Conservation (phyloP, 176 grass and related monocot species). For the Pontederia crassipes region DNA sequence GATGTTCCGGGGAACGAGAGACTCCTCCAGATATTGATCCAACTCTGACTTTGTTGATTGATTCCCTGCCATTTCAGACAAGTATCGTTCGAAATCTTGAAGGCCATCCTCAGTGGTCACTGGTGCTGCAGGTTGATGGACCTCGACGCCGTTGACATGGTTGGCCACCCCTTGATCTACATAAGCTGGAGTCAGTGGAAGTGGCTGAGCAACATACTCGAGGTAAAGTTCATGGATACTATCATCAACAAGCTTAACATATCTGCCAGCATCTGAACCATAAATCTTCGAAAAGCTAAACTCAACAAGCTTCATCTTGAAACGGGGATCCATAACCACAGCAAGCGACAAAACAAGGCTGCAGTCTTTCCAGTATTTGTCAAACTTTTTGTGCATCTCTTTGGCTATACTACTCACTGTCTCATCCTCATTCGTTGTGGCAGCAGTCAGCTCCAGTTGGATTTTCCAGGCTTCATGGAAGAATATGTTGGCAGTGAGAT, state of each 20-base stretch:
- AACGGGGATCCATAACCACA: constrained; percentile 12
- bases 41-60: constrained; percentile 11
- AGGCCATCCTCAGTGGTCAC: background rate
- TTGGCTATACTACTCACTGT: constrained; percentile 6
- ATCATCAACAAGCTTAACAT: constrained; percentile 1
- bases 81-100: constrained; percentile 1
- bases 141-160: background rate
- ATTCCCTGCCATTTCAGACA: constrained; percentile 6
- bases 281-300: constrained; percentile 12
- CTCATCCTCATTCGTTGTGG: background rate
- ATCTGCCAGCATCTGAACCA: constrained; percentile 6
- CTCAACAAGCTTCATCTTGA: constrained; percentile 16
- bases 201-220: background rate
- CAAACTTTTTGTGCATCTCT: constrained; percentile 15
- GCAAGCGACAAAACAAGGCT: constrained; percentile 5
- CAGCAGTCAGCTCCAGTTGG: constrained; percentile 4
- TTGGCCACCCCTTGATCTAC: constrained; percentile 5
- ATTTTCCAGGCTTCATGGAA: constrained; percentile 15
- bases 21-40: constrained; percentile 7
- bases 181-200: background rate
- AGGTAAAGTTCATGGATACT: background rate
- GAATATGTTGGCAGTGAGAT: constrained; percentile 13
- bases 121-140: constrained; percentile 2
- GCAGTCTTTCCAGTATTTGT: constrained; percentile 12
- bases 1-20: too few relatives aligned